Conservation (phyloP, 2,329 filamentous ascomycete species). For the Xylariales sp. region DNA sequence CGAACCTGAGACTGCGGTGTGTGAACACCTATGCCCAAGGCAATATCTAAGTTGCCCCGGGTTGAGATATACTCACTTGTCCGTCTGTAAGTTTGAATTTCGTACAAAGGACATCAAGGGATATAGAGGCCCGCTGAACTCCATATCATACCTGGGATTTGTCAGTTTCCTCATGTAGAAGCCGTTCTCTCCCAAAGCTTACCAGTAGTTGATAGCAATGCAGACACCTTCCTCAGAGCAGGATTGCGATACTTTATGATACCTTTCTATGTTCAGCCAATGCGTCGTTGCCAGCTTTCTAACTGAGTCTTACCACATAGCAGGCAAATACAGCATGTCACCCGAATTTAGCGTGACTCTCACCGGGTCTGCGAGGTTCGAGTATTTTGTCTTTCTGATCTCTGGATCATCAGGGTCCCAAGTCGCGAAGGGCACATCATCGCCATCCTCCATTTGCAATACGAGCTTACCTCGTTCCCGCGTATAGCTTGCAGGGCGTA, state of each 20-base stretch:
- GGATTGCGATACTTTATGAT: slow-evolving; percentile 75
- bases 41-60: no score
- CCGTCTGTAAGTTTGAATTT: no score
- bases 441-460: slow-evolving; percentile 29
- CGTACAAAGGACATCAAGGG: slow-evolving; percentile 53
- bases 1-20: no score
- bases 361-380: slow-evolving; percentile 53
- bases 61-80: no score
- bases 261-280: no score
- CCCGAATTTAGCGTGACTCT: slow-evolving; percentile 66
- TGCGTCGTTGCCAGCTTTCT: not conserved
- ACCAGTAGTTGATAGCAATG: slow-evolving; percentile 80
- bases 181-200: no score
- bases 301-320: slow-evolving; percentile 58
- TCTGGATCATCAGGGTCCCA: slow-evolving; percentile 67
- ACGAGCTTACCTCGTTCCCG: slow-evolving; percentile 25
- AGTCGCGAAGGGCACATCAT: slow-evolving; percentile 59
- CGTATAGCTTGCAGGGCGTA: slow-evolving; percentile 56
- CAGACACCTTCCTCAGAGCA: slow-evolving; percentile 66
- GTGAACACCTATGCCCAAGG: no score
- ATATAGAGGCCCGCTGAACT: slow-evolving; percentile 67
- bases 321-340: slow-evolving; percentile 78
- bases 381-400: slow-evolving; percentile 50
- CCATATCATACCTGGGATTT: slow-evolving; percentile 67
- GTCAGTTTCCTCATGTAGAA: no score